Percentiles rank a stretch among this genome's conserved stretches.
Conservation (phyloP, 306 rosid genomes). For the Delonix regia region DNA sequence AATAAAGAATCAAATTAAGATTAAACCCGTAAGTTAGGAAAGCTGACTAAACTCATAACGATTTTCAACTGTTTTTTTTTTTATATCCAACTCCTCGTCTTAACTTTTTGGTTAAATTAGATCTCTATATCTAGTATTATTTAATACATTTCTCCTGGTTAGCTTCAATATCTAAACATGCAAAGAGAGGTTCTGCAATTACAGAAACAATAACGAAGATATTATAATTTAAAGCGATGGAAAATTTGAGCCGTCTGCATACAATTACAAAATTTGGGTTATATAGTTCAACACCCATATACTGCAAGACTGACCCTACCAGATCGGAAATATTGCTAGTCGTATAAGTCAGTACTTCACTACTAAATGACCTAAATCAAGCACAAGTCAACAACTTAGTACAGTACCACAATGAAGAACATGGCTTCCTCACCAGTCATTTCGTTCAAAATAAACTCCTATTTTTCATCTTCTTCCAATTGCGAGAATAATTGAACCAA, state of each 20-base stretch:
- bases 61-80: too few species aligned
- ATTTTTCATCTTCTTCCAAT: conserved; percentile 24
- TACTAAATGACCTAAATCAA: not conserved
- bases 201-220: not conserved
- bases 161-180: not conserved
- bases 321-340: conserved; percentile 7
- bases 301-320: conserved; percentile 15
- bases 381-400: not conserved
- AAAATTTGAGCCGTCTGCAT: conserved; percentile 32
- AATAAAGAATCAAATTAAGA: too few species aligned
- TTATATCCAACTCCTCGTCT: too few species aligned
- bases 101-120: too few species aligned
- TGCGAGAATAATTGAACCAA: conserved; percentile 2
- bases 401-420: not conserved
- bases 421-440: not conserved
- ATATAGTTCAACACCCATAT: conserved; percentile 12
- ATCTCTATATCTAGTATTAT: too few species aligned
- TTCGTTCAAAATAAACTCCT: conserved; percentile 35
- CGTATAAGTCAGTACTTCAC: conserved; percentile 7
- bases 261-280: conserved; percentile 57
- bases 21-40: too few species aligned
- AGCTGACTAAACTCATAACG: too few species aligned
- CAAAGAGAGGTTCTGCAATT: not conserved
- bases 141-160: not conserved
- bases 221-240: not conserved